These are phyloP conservation scores for Viridothelium virens DNA, from an alignment of 495 filamentous ascomycete species.

Conservation along the genomic window DNA sequence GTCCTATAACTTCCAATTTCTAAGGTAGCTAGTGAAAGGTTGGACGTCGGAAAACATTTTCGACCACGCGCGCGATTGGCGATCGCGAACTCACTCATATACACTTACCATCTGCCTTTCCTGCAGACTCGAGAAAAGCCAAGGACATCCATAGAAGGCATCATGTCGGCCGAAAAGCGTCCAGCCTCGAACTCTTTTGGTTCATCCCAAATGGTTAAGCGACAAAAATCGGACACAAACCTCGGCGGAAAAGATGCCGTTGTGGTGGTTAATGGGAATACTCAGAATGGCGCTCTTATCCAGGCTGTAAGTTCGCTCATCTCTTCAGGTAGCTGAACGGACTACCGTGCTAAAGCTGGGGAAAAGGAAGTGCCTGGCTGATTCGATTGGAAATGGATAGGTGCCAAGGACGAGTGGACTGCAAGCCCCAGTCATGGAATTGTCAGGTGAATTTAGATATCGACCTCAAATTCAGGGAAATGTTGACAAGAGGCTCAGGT, in stretches of 20 bases:
- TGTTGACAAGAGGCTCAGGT: constrained; percentile 33
- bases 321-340: neutral
- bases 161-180: constrained; percentile 84
- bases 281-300: constrained; percentile 65
- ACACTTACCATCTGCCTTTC: neutral
- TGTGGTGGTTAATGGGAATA: constrained; percentile 57
- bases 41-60: too few relatives aligned
- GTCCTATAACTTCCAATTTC: too few relatives aligned
- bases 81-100: too few relatives aligned
- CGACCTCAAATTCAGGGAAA: neutral
- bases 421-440: constrained; percentile 89
- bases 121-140: neutral
- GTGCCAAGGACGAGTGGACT: constrained; percentile 74
- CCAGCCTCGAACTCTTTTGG: constrained; percentile 73
- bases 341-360: constrained; percentile 25
- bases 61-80: too few relatives aligned
- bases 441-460: constrained; percentile 53
- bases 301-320: constrained; percentile 60
- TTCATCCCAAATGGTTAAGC: constrained; percentile 75
- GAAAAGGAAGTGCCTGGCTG: constrained; percentile 23
- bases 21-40: too few relatives aligned
- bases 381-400: constrained; percentile 41
- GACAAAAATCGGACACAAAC: constrained; percentile 66
- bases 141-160: constrained; percentile 17
- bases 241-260: constrained; percentile 54